Percentiles rank a stretch among this genome's conserved stretches.
phyloP scores from a whole-genome alignment of 331 rosid genomes.

The Spiraea crenata region DNA sequence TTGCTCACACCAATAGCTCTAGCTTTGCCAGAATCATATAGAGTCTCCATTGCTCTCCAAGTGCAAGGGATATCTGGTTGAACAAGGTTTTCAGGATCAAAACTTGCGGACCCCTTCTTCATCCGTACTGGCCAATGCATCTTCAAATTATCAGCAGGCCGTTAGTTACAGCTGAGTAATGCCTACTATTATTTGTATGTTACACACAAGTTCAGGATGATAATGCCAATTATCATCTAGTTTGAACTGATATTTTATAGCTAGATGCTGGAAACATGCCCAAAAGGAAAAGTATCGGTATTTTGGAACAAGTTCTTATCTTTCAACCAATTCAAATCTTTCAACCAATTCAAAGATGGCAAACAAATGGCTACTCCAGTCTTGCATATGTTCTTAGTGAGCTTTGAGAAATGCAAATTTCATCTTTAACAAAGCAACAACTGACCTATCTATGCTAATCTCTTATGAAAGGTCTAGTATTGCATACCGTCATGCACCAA shows the following conservation, averaged over 20 bases:
- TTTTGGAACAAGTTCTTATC: not conserved
- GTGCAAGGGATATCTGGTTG: constrained; percentile 57
- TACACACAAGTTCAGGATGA: no score
- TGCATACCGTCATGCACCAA: not conserved
- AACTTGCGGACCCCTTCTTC: constrained; percentile 65
- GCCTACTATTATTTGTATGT: no score
- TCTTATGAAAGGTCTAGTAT: not conserved
- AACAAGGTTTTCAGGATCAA: constrained; percentile 54
- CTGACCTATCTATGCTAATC: not conserved
- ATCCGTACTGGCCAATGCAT: constrained; percentile 73
- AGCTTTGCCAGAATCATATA: constrained; percentile 74
- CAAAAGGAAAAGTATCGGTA: not conserved
- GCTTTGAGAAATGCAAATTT: not conserved
- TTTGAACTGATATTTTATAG: not conserved
- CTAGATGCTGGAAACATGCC: not conserved
- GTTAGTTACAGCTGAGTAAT: constrained; percentile 5
- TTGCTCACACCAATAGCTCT: constrained; percentile 89
- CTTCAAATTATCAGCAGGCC: constrained; percentile 34
- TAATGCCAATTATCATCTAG: not conserved
- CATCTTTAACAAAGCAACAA: not conserved
- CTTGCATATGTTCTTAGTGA: not conserved
- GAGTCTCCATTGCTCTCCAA: constrained; percentile 89
- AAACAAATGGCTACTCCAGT: not conserved
- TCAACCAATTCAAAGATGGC: constrained; percentile 1
- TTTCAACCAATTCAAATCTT: constrained; percentile 25